phyloP scores from a whole-genome alignment of 495 filamentous ascomycete genomes.

The Neurospora africana region DNA sequence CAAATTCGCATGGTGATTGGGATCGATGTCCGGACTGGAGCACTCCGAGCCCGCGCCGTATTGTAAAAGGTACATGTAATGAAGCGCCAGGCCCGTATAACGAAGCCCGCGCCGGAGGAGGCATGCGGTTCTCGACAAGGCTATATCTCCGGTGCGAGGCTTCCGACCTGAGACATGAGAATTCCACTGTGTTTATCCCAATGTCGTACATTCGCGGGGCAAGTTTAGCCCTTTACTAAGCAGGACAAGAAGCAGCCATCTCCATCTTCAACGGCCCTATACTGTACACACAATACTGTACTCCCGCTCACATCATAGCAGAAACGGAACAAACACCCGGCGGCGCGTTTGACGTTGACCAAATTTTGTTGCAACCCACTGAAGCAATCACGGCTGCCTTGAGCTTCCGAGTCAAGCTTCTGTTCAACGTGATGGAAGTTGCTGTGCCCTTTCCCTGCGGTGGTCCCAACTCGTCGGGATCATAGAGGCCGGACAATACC shows the following conservation, averaged over 20 bases:
- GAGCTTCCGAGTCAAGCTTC: background rate
- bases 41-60: background rate
- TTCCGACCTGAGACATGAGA: background rate
- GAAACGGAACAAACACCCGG: background rate
- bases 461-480: background rate
- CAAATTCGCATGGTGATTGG: background rate
- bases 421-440: background rate
- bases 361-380: background rate
- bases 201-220: background rate
- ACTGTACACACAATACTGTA: background rate
- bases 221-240: background rate
- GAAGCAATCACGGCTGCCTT: background rate
- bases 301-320: background rate
- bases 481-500: background rate
- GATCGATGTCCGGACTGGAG: background rate
- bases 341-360: background rate
- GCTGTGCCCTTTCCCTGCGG: background rate
- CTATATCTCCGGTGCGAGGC: background rate
- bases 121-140: background rate
- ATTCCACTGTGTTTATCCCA: background rate
- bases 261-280: background rate
- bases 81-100: background rate
- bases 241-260: background rate
- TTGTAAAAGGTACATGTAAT: background rate
- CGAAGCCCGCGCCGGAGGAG: background rate